Evolutionary conservation across 2,329 filamentous ascomycete species (phyloP), one percentile per base, ranked within the genome.

Genomic region (Torrubiella hemipterigena): DNA sequence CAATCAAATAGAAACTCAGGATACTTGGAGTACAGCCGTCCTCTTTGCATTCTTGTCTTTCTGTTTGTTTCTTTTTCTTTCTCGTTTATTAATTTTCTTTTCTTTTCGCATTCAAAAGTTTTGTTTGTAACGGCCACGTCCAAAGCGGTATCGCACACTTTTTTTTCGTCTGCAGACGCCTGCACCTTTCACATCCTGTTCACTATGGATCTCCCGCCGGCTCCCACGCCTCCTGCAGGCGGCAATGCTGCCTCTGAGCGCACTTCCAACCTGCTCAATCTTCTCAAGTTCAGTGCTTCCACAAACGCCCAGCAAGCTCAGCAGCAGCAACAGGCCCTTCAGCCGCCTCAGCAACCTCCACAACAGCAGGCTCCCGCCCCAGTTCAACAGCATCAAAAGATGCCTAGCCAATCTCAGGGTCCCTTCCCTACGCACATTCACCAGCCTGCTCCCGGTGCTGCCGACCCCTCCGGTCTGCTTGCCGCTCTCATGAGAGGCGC

Each of bases 401-500:
- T 33, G 20, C 19, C 31, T 20, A 30, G 24, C 16, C 12, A 30
- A 17, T 27, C 23, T 14, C 31, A 33, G 19, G 47, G 41, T 38
- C 43, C 42, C 36, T 49, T 50, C 37, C 52, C 50, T 13, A 50
- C 56, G 32, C 59, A 58, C 31, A 64, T 75, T 19, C 67, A 75
- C 35, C 69, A 70, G 34, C 71, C 71, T 3, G 68, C 70, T 8
- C 71, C 71, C 2, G 56, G 65, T 17, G 57, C 62, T 26, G 66
- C 67, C 31, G 71, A 75, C 38, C 71, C 71, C 16, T 62, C 62
- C 27, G 71, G 71, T 33, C 54, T 74, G 39, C 60, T 76, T 32
- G 70, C 71, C 34, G 70, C 69, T 35, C 61, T 76, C 50, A 75
- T 76, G 65, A 65, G 69, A 49, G 71, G 71, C 37, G 59, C 61